phyloP scores from a whole-genome alignment of 139 green algal species.

The Closterium sp. region DNA sequence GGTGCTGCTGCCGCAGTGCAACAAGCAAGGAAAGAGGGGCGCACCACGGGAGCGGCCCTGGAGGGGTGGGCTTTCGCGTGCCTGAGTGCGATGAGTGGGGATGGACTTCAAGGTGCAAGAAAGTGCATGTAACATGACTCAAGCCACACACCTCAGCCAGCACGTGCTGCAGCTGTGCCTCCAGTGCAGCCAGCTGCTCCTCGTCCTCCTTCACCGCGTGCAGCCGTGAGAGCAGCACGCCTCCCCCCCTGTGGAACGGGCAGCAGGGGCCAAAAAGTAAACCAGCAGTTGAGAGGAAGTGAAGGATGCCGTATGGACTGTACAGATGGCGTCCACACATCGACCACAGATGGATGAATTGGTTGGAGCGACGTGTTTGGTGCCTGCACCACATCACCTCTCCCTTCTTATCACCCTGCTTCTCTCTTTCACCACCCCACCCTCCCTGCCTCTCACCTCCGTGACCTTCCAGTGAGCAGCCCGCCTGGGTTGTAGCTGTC shows the following conservation, averaged over 20 bases:
- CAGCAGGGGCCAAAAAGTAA: no score
- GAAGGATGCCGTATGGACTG: no score
- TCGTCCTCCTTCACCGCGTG: conserved; percentile 60
- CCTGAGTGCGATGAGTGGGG: no score
- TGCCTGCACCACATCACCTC: no score
- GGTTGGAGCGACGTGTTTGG: no score
- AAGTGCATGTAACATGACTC: not conserved
- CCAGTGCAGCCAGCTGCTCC: conserved; percentile 9
- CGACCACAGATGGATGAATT: no score
- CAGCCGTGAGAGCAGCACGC: conserved; percentile 67
- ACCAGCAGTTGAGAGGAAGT: no score
- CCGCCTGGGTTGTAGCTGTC: conserved; percentile 94
- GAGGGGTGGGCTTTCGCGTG: no score
- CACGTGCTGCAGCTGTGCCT: conserved; percentile 24
- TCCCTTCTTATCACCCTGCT: no score
- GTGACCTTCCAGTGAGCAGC: conserved; percentile 76
- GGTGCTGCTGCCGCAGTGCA: not conserved
- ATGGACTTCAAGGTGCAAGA: not conserved
- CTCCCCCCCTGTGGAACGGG: conserved; percentile 24
- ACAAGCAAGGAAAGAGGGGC: no score
- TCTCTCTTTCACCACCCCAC: not conserved
- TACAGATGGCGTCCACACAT: no score
- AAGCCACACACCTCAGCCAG: conserved; percentile 12
- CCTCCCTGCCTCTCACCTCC: not conserved
- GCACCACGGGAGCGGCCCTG: no score